phyloP scores from a whole-genome alignment of 2,329 filamentous ascomycete genomes.

The Aurifilum marmelostoma region DNA sequence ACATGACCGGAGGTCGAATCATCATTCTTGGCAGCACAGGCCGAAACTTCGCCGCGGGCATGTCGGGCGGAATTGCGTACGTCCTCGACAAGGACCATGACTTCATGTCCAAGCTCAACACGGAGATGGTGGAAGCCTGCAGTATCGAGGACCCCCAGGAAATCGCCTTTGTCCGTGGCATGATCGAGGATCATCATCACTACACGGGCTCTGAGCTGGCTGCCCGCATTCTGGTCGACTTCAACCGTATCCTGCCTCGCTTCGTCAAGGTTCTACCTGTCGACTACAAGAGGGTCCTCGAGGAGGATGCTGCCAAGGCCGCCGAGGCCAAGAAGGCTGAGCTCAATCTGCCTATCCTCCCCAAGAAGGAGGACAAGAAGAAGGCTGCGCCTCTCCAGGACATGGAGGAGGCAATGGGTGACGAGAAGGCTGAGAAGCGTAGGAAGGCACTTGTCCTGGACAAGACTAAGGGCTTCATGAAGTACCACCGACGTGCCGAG shows the following conservation, averaged over 20 bases:
- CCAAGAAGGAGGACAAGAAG: constrained; percentile 69
- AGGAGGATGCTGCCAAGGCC: constrained; percentile 83
- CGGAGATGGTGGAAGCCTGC: constrained; percentile 94
- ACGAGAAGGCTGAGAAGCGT: constrained; percentile 84
- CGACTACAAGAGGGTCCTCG: constrained; percentile 92
- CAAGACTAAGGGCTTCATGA: constrained; percentile 98
- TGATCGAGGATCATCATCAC: constrained; percentile 96
- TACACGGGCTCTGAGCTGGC: constrained; percentile 96
- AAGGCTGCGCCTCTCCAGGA: constrained; percentile 75
- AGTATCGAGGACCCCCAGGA: constrained; percentile 82
- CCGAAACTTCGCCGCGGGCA: constrained; percentile 96
- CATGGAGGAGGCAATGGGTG: constrained; percentile 88
- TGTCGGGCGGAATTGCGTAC: constrained; percentile 97
- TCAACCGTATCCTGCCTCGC: constrained; percentile 84
- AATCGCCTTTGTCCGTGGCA: constrained; percentile 84
- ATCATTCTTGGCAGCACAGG: constrained; percentile 86
- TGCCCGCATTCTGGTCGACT: constrained; percentile 91
- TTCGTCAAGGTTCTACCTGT: constrained; percentile 93
- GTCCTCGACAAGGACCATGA: constrained; percentile 88
- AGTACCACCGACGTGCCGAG: constrained; percentile 88
- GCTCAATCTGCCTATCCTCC: constrained; percentile 77
- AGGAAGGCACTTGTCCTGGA: constrained; percentile 90
- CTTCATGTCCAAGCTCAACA: constrained; percentile 92
- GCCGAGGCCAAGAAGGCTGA: constrained; percentile 83
- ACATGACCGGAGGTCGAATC: constrained; percentile 96